Percentiles rank a stretch among this genome's conserved stretches.
Evolutionary conservation across 2,329 filamentous ascomycete species (phyloP).

Genomic region (Ceratocystis ficicola): DNA sequence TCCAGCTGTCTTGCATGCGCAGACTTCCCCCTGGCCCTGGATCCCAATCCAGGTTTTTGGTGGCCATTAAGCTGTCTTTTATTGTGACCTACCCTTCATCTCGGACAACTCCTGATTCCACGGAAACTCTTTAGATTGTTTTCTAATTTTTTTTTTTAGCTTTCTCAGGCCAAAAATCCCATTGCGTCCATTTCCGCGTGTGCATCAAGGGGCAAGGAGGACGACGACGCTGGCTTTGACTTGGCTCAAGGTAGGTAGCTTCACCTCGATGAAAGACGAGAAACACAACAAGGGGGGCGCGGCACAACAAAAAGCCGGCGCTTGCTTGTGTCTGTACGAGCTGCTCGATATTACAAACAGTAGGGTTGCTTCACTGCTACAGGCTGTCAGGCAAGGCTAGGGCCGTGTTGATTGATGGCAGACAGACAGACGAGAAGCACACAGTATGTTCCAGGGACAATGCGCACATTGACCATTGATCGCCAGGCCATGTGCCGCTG

Average conservation of each 20-base stretch:
- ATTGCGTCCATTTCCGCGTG: background rate
- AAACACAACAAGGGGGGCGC: too few species aligned
- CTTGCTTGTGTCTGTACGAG: too few species aligned
- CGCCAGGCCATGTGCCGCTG: background rate
- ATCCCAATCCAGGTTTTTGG: background rate
- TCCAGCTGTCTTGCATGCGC: background rate
- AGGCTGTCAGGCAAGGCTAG: too few species aligned
- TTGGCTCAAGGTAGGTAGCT: too few species aligned
- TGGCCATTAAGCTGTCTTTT: background rate
- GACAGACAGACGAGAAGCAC: background rate
- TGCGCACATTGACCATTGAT: background rate
- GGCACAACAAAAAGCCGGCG: too few species aligned
- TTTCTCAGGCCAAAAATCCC: too few species aligned
- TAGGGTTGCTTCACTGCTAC: too few species aligned
- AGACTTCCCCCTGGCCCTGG: background rate
- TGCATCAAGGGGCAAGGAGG: background rate
- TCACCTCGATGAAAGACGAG: too few species aligned
- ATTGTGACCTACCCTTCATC: slow-evolving; percentile 7
- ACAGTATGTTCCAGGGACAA: background rate
- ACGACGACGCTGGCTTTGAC: too few species aligned
- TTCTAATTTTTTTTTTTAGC: background rate
- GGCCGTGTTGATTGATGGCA: too few species aligned
- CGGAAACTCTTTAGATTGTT: background rate
- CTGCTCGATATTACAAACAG: too few species aligned
- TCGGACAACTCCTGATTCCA: background rate